Base-by-base conservation (phyloP, 257 asterid genomes). In the Solanum bulbocastanum region DNA sequence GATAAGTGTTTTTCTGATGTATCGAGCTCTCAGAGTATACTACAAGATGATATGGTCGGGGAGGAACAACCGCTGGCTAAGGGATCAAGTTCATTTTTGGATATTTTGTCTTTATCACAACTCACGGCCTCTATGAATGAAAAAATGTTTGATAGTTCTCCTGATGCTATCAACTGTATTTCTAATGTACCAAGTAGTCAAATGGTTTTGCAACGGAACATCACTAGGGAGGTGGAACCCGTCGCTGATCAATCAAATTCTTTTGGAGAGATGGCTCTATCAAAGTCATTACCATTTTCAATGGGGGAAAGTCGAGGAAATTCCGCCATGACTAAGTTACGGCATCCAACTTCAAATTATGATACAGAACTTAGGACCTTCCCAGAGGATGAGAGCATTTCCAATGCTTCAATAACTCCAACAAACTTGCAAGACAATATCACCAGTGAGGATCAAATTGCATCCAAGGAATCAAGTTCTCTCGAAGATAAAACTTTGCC, bases 281-380 rank as follows among this genome's bases (percentile, higher is more conserved):
- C 73, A 40, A 56, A 58, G 33, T 58, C 87, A 36, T 9, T 33
- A 56, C 16, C 76, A 42, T 65, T 44, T 37, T 39, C 60, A 65
- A 37, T 37, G 52, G 87, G 10, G 36, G 39, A 84, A 65, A 30
- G 25, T 37, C 79, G 42, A 25, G 85, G 66, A 44, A 79, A 79
- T 27, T 16, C 85, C 85, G 16, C 32, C 85, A 44, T 18, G 65
- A 23, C 65, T 79, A 46, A 79, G 65, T 25, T 79, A 30, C 65
- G 16, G 65, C 87, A 60, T 35, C 86, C 85, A 69, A 88, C 76
- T 84, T 87, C 92, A 74, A 73, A 83, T 88, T 76, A 75, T 16
- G 90, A 73, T 83, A 88, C 58, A 83, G 91, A 58, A 86, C 81
- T 84, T 60, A 37, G 84, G 85, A 25, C 89, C 84, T 66, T 44